Evolutionary conservation across 352 stramenopile species (phyloP).

Genomic region (Globisporangium sylvaticum): DNA sequence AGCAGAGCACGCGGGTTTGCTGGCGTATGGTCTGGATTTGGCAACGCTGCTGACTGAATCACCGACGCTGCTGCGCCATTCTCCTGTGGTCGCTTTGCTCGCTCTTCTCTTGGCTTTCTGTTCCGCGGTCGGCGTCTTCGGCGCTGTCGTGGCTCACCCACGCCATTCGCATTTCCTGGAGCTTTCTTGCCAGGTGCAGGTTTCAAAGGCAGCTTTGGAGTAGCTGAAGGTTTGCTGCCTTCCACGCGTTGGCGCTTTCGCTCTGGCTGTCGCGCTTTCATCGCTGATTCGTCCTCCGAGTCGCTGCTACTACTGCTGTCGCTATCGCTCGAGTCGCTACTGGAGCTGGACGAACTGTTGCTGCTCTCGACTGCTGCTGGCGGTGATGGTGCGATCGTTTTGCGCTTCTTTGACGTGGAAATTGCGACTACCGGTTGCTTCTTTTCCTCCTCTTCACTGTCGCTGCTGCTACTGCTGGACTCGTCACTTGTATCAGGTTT

Average conservation of each 20-base stretch:
- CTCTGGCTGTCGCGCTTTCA: slow-evolving; percentile 15
- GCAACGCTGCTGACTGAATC: neutral
- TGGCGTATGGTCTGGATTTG: neutral
- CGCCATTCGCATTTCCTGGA: neutral
- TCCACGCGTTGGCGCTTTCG: slow-evolving; percentile 16
- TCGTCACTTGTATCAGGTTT: slow-evolving; percentile 8
- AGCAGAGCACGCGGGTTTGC: neutral
- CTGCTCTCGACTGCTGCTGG: neutral
- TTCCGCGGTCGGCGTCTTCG: slow-evolving; percentile 11
- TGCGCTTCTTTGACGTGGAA: slow-evolving; percentile 9
- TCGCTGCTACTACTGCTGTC: slow-evolving; percentile 20
- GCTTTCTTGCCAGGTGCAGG: slow-evolving; percentile 7
- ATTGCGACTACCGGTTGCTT: neutral
- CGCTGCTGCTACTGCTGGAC: slow-evolving; percentile 4
- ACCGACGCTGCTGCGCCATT: neutral
- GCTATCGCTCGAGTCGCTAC: slow-evolving; percentile 19
- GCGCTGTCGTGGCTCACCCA: slow-evolving; percentile 9
- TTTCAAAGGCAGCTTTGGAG: neutral
- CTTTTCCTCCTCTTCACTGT: neutral
- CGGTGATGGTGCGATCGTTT: neutral
- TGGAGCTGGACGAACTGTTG: slow-evolving; percentile 14
- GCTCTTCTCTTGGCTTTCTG: slow-evolving; percentile 6
- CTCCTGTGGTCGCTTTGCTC: neutral
- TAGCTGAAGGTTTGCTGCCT: neutral
- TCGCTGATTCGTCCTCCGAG: slow-evolving; percentile 11